Percentiles rank a stretch among this genome's conserved stretches.
Evolutionary conservation across 371 early-diverging fungal genomes (phyloP).

Genomic region (Mucor irregularis): DNA sequence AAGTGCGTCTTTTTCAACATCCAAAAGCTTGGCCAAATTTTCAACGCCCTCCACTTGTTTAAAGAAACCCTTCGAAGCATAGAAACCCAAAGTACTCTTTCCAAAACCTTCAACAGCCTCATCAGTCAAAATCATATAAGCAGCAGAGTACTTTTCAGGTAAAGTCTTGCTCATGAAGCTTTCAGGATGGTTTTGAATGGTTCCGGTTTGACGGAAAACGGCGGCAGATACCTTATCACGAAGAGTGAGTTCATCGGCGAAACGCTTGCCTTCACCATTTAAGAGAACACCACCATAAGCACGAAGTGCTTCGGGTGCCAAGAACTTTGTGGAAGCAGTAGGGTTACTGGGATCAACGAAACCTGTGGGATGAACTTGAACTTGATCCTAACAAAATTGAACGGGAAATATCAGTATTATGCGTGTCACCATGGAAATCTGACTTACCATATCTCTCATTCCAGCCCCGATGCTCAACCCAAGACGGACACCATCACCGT

Average conservation of each 20-base stretch:
- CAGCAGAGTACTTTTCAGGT: constrained; percentile 25
- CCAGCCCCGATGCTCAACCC: constrained; percentile 62
- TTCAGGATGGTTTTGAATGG: constrained; percentile 4
- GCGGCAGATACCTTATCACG: constrained; percentile 61
- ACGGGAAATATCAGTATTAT: not conserved
- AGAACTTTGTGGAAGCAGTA: constrained; percentile 56
- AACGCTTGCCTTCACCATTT: constrained; percentile 67
- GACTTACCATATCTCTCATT: constrained; percentile 71
- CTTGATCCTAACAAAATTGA: constrained; percentile 42
- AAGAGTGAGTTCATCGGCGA: constrained; percentile 70
- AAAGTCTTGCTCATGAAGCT: constrained; percentile 17
- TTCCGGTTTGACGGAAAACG: constrained; percentile 35
- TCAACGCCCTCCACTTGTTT: constrained; percentile 47
- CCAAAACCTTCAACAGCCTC: constrained; percentile 58
- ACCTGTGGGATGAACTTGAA: constrained; percentile 89
- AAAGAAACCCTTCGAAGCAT: constrained; percentile 62
- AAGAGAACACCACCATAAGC: constrained; percentile 79
- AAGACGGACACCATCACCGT: constrained; percentile 81
- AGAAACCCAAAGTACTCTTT: constrained; percentile 59
- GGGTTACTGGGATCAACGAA: constrained; percentile 76
- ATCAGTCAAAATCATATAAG: constrained; percentile 58
- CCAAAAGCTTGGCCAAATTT: constrained; percentile 58
- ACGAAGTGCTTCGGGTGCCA: constrained; percentile 85
- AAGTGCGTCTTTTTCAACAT: constrained; percentile 44
- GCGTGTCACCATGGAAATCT: constrained; percentile 10